Base-by-base conservation (phyloP, 345 rosid genomes). In the Eucalyptus sp. region DNA sequence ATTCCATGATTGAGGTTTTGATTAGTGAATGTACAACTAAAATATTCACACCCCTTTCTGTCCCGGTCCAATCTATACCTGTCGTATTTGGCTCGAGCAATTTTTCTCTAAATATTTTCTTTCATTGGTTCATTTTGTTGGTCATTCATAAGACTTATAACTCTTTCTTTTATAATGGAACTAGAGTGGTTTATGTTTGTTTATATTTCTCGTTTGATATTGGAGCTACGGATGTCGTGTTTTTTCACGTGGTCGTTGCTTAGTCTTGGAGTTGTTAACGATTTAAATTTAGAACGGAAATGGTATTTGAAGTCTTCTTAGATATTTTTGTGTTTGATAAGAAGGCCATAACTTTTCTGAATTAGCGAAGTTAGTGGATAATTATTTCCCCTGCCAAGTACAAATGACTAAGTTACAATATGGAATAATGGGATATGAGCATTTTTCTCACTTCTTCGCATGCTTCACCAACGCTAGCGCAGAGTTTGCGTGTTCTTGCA, bases 401-500 rank as follows among this genome's bases (percentile, higher is more conserved):
- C 15, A 37, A 37, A 18, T 76, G 48, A 20, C 48, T 10, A 37
- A 13, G 27, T 71, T 37, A 1, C 13, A 2, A 37, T 71, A 37
- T 41, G 29, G 29, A 20, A 41, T 22, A 43, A 37, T 41, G 13
- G 29, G 29, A 41, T 11, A 20, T 41, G 1, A 41, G 29, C 84
- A 41, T 37, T 20, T 76, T 76, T 76, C 84, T 76, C 84, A 41
- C 29, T 41, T 44, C 84, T 76, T 76, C 9, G 46, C 84, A 41
- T 6, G 29, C 48, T 20, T 41, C 84, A 43, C 1, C 15, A 8
- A 20, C 9, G 84, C 84, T 76, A 41, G 84, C 84, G 86, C 46
- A 13, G 87, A 85, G 27, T 90, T 90, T 25, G 91, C 86, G 15
- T 92, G 87, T n/a, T 92, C 90, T 81, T 87, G 92, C 29, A 90